Conservation (phyloP, 2,329 filamentous ascomycete species). For the Phialophora macrospora region DNA sequence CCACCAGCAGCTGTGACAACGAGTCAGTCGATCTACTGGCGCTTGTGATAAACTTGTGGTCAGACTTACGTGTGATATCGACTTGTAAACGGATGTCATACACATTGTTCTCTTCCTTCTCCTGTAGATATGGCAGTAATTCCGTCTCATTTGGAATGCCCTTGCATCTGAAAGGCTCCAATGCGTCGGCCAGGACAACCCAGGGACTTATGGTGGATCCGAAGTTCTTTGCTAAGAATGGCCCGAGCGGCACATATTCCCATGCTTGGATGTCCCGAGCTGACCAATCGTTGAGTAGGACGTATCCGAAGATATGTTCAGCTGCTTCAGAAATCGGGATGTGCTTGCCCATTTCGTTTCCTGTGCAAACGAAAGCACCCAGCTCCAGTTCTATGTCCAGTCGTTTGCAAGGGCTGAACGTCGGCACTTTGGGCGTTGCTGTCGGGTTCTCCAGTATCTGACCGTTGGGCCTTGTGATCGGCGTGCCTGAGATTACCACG, state of each 20-base stretch:
- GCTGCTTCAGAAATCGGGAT: constrained; percentile 69
- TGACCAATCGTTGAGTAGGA: constrained; percentile 87
- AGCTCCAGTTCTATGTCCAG: constrained; percentile 83
- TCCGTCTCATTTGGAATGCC: constrained; percentile 61
- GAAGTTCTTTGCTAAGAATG: constrained; percentile 85
- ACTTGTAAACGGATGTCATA: constrained; percentile 74
- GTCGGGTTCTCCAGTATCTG: constrained; percentile 71
- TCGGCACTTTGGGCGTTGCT: constrained; percentile 65
- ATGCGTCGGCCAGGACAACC: constrained; percentile 76
- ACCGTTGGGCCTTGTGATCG: constrained; percentile 73
- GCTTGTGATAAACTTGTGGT: background rate
- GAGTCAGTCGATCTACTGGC: constrained; percentile 8
- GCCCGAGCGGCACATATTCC: constrained; percentile 82
- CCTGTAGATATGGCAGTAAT: constrained; percentile 67
- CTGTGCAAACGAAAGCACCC: constrained; percentile 71
- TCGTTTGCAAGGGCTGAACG: constrained; percentile 66
- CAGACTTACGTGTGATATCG: constrained; percentile 61
- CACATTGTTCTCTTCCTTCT: constrained; percentile 62
- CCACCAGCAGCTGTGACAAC: constrained; percentile 47
- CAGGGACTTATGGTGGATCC: constrained; percentile 77
- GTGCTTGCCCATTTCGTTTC: constrained; percentile 67
- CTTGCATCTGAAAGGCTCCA: constrained; percentile 67
- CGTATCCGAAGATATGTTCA: constrained; percentile 75
- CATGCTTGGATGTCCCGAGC: constrained; percentile 81
- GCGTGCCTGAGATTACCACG: constrained; percentile 60